These are phyloP conservation scores for Fragaria ananassa DNA, from an alignment of 306 rosid species.

Conservation along the genomic window DNA sequence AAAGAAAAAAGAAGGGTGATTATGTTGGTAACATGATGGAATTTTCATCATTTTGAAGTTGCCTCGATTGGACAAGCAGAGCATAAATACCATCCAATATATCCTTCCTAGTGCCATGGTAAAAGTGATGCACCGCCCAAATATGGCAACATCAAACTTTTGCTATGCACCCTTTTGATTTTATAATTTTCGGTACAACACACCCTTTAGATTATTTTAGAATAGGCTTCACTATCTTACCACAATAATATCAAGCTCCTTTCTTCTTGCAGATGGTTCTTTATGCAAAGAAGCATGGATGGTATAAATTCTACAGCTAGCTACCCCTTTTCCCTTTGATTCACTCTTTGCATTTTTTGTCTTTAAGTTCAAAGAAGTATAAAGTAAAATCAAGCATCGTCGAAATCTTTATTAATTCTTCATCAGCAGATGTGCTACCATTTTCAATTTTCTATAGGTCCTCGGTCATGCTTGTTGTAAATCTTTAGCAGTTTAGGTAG, in stretches of 20 bases:
- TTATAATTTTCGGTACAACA: constrained; percentile 12
- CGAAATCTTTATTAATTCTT: background rate
- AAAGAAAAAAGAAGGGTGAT: background rate
- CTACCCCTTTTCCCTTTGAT: background rate
- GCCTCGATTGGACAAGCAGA: constrained; percentile 56
- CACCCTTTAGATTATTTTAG: constrained; percentile 20
- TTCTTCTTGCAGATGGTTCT: constrained; percentile 15
- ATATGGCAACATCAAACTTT: constrained; percentile 54
- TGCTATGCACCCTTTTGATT: constrained; percentile 22
- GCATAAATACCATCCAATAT: constrained; percentile 56
- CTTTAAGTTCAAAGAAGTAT: constrained; percentile 2
- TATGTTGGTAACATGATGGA: constrained; percentile 25
- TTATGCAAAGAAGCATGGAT: constrained; percentile 8
- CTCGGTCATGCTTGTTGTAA: background rate
- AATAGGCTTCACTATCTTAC: constrained; percentile 33
- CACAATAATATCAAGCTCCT: constrained; percentile 3
- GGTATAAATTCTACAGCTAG: constrained; percentile 18
- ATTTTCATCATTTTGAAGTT: constrained; percentile 47
- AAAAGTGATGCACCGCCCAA: constrained; percentile 67
- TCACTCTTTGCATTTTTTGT: background rate
- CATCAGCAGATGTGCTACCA: background rate
- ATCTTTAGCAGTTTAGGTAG: background rate
- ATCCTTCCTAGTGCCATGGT: constrained; percentile 35
- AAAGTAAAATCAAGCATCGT: background rate
- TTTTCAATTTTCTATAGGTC: background rate